phyloP scores from a whole-genome alignment of 2,329 filamentous ascomycete genomes.

The Penicillium sp. region DNA sequence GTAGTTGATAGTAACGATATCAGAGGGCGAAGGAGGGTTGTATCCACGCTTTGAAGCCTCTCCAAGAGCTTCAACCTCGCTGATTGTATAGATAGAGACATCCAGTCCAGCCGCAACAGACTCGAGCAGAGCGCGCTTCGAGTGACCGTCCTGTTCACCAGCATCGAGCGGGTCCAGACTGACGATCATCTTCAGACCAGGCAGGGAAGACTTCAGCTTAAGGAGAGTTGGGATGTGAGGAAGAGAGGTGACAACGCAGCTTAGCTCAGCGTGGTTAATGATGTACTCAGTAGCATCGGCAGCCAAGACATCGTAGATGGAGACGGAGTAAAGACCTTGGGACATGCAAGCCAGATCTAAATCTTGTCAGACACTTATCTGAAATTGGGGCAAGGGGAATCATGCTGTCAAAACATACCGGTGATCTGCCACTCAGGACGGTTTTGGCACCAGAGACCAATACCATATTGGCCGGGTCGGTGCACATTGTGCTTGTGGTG shows the following conservation, averaged over 20 bases:
- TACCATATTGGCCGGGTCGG: conserved; percentile 66
- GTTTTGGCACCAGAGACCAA: conserved; percentile 87
- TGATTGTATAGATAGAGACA: conserved; percentile 77
- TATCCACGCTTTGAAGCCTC: conserved; percentile 69
- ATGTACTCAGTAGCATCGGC: conserved; percentile 93
- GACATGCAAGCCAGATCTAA: conserved; percentile 83
- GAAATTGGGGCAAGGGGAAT: too few relatives aligned
- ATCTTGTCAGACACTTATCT: conserved; percentile 5
- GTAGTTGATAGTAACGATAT: conserved; percentile 77
- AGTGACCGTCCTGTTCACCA: conserved; percentile 75
- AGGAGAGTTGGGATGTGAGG: conserved; percentile 80
- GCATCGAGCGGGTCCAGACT: conserved; percentile 81
- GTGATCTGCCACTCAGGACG: conserved; percentile 87
- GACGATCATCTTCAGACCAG: conserved; percentile 83
- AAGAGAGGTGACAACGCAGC: conserved; percentile 76
- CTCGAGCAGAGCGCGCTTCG: conserved; percentile 79
- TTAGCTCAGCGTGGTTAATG: conserved; percentile 82
- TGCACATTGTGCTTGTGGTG: conserved; percentile 73
- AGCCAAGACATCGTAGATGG: conserved; percentile 94
- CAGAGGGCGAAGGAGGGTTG: conserved; percentile 72
- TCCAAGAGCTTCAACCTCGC: conserved; percentile 81
- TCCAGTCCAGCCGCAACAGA: conserved; percentile 73
- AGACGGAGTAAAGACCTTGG: conserved; percentile 86
- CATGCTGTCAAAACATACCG: conserved; percentile 61
- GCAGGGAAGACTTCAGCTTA: conserved; percentile 76